Evolutionary conservation across 2,329 filamentous ascomycete species (phyloP), one percentile per base, ranked within the genome.

Genomic region (Chalaropsis thielavioides): DNA sequence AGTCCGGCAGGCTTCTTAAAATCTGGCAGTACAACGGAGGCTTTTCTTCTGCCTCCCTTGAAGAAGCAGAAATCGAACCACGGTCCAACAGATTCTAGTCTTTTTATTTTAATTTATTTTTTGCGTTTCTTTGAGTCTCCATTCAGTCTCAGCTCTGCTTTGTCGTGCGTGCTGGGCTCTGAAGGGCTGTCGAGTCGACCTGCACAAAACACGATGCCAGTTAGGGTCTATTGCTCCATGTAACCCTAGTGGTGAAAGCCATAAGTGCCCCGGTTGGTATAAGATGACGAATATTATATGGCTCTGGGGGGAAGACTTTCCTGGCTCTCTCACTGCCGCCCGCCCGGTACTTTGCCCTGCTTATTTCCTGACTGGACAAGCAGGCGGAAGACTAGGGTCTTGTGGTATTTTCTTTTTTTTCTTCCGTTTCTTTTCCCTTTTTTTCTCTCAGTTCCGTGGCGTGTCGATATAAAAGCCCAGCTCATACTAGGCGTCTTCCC

Each of bases 321-420:
- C 24, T 51, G 46, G 46, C 15, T 11, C 15, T 51, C 17, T 38
- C 51, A 58, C 24, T 58, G 51, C 51, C 51, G 51, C 8, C 51
- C 13, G 51, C 51, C 51, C 51, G 51, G 51, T 58, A 58, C 51
- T 58, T 58, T 58, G 15, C 46, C 19, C 46, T 51, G 46, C 46
- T 51, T 51, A 51, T 38, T 31, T 17, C 51, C 51, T 31, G 15
- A 56, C 11, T 1, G 15, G 41, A 35, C 35, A 5, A 46, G 43
- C 43, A 46, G 11, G 41, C 11, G n/a, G n/a, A n/a, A 13, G 10
- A 13, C n/a, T n/a, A 27, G 51, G 51, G 51, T 35, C 51, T n/a
- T 27, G n/a, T n/a, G 17, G 5, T 8, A 35, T 35, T 43, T 43
- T 43, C 4, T 15, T 15, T 10, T 15, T 11, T 15, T 43, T 13